A percentile compares a stretch with the other conserved stretches of the same genome.
These are phyloP conservation scores for Hordeum marinum DNA, from an alignment of 176 grass and related monocot genomes.

Conservation along the genomic window DNA sequence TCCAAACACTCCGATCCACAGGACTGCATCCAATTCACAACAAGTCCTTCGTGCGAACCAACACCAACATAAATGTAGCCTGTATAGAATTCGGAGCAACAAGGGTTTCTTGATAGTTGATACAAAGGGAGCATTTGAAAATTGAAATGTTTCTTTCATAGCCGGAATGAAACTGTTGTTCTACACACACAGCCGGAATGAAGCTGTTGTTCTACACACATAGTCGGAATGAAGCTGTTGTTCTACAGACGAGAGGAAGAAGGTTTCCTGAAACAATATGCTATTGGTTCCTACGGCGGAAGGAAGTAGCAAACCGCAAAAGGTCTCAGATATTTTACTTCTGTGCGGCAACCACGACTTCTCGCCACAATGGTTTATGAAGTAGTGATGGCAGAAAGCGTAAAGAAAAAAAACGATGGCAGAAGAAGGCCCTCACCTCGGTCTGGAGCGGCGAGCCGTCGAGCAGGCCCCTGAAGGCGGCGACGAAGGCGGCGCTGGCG, in stretches of 20 bases:
- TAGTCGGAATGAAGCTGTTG: not conserved
- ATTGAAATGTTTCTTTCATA: not conserved
- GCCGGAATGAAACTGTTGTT: not conserved
- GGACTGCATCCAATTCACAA: not conserved
- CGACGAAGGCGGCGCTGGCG: conserved; percentile 64
- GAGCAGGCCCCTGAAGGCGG: conserved; percentile 51
- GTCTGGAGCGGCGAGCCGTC: conserved; percentile 40
- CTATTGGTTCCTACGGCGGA: not conserved
- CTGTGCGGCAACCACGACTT: not conserved
- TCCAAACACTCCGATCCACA: not conserved
- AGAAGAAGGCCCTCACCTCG: conserved; percentile 35
- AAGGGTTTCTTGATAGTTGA: not conserved
- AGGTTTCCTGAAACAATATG: not conserved
- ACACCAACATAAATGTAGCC: not conserved
- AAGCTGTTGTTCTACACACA: not conserved
- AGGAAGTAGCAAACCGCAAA: not conserved
- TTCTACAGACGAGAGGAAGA: not conserved
- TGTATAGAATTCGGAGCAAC: not conserved
- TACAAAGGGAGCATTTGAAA: not conserved
- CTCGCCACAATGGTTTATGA: not conserved
- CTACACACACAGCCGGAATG: not conserved
- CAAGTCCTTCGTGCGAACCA: not conserved
- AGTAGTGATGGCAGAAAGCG: not conserved
- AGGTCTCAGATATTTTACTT: not conserved
- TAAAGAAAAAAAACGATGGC: not conserved